Evolutionary conservation across 2,329 filamentous ascomycete species (phyloP), one percentile per base, ranked within the genome.

Genomic region (Penicillium sp.): DNA sequence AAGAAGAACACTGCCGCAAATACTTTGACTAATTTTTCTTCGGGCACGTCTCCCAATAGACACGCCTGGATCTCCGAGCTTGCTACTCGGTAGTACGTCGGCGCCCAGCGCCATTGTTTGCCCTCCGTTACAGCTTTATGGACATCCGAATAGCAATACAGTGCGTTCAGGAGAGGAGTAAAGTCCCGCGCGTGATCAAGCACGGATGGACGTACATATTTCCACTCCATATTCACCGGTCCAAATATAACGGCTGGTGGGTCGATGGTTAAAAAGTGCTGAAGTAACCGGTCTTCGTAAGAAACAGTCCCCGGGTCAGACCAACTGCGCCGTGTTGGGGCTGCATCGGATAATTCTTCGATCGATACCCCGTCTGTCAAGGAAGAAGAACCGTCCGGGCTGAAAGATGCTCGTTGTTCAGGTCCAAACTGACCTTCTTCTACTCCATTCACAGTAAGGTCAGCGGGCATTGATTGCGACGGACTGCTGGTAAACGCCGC

Each of bases 61-160:
- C 55, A 67, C 5, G 62, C 52, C 31, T 71, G 67, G 2, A 72
- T 65, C 47, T 69, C 67, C 9, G 64, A 65, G 37, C 67, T 71
- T 5, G 70, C 65, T 18, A 61, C 60, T 28, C 61, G 64, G 55
- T 72, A 66, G 48, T 72, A 73, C 1, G 58, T 63, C 8, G 67
- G 63, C 4, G 66, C 70, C 58, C 62, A 58, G 18, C 54, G 64
- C 65, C 64, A 71, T 36, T 55, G 56, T 14, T 59, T 69, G 10
- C 65, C 67, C 28, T 68, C 67, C 24, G 48, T 42, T 45, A 59
- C 58, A 1, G 68, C 60, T 56, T 65, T 67, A 42, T 69, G 65
- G 6, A 71, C 54, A 51, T 71, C 71, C n/a, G 68, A 54, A 47
- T 69, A 73, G 49, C 71, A 73, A 29, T 70, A 71, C 13, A 73